These are phyloP conservation scores for Clarireedia sp. DNA, from an alignment of 2,329 filamentous ascomycete species.

Conservation along the genomic window DNA sequence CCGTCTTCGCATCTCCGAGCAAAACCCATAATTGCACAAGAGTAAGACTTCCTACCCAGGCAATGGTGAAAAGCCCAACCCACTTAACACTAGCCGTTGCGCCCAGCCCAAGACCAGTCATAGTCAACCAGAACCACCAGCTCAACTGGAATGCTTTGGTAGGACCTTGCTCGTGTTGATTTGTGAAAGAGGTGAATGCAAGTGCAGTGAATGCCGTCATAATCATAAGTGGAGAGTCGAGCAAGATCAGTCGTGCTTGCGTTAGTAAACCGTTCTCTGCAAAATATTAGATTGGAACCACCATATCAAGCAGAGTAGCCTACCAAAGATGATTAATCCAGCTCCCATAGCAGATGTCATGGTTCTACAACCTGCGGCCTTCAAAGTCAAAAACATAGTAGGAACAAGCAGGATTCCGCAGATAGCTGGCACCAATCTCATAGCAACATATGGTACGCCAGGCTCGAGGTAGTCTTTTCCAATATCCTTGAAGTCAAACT, in stretches of 20 bases:
- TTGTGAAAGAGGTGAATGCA: slow-evolving; percentile 86
- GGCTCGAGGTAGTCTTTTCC: slow-evolving; percentile 97
- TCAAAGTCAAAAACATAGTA: slow-evolving; percentile 89
- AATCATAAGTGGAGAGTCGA: slow-evolving; percentile 89
- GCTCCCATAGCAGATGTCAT: slow-evolving; percentile 77
- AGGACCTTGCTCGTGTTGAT: slow-evolving; percentile 92
- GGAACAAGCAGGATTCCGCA: slow-evolving; percentile 84
- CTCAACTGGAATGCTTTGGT: slow-evolving; percentile 76
- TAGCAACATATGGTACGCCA: slow-evolving; percentile 90
- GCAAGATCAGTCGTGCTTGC: slow-evolving; percentile 88
- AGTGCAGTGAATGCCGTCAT: slow-evolving; percentile 89
- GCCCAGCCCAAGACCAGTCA: slow-evolving; percentile 80
- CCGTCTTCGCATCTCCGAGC: slow-evolving; percentile 78
- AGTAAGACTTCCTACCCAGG: slow-evolving; percentile 91
- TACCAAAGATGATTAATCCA: slow-evolving; percentile 83
- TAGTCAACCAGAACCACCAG: slow-evolving; percentile 97
- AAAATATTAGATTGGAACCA: slow-evolving; percentile 18
- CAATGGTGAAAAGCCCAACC: slow-evolving; percentile 97
- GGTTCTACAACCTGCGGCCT: slow-evolving; percentile 81
- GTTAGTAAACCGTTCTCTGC: slow-evolving; percentile 91
- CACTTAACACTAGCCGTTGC: slow-evolving; percentile 95
- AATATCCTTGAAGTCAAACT: slow-evolving; percentile 99
- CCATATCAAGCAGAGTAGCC: slow-evolving; percentile 18
- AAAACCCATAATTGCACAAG: slow-evolving; percentile 90
- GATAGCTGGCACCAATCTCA: slow-evolving; percentile 88